Evolutionary conservation across 1,284 basidiomycete species (phyloP), one percentile per base, ranked within the genome.

Genomic region (Tausonia pullulans): DNA sequence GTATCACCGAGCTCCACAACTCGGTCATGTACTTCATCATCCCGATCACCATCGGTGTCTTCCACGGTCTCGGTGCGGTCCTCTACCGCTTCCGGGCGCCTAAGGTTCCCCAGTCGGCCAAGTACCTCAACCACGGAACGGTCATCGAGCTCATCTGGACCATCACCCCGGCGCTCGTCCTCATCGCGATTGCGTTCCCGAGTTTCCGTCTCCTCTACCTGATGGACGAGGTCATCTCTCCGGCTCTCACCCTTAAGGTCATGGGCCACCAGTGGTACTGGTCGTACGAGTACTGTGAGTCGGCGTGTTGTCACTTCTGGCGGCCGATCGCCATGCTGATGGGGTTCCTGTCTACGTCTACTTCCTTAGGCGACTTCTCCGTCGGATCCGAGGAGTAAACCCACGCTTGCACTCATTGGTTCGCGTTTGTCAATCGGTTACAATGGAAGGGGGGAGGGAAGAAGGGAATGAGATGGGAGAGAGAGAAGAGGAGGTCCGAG

Each of bases 1-100:
- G 73, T 56, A 75, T 75, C 66, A 73, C 70, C 63, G 73, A 74
- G 69, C 69, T 75, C 69, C 73, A 74, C 68, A 71, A 74, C 69
- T 69, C 73, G 69, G 74, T 76, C 59, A 74, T 74, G 67, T 75
- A 75, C 68, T 75, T 74, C 70, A 68, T 75, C 68, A 68, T 75
- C 61, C 67, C 75, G 64, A 75, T 75, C 63, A 69, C 70, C 68
- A 68, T 75, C 60, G 70, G 72, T 66, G 72, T 75, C 66, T 66
- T 69, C 61, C 75, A 73, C 71, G 68, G 72, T 63, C 44, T 74
- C 61, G 63, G 62, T 45, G 70, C 70, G 56, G 69, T 71, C 53
- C 67, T 75, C 58, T 55, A 70, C 62, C 69, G 73, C 49, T 75
- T 74, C 68, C 71, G 69, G 62, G 59, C 63, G 45, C 65, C 63